Conservation (phyloP, 2,329 filamentous ascomycete species). For the Chrysoporthe austroafricana region DNA sequence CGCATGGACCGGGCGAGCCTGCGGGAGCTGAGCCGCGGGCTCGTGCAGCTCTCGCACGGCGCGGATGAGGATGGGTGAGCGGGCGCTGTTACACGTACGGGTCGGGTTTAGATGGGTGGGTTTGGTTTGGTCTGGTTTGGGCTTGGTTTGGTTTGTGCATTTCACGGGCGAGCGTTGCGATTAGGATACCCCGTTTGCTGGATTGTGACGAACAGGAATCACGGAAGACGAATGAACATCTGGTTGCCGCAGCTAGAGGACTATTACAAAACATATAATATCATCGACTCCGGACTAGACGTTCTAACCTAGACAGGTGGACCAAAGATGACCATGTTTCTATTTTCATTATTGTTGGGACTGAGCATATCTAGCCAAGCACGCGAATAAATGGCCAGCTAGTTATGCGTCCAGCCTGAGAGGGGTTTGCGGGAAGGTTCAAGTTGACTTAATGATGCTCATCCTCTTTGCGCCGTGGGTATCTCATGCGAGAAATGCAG, state of each 20-base stretch:
- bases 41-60: conserved; percentile 19
- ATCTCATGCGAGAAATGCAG: conserved; percentile 30
- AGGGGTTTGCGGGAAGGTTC: not conserved
- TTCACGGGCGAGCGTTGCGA: not conserved
- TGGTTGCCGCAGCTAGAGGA: not conserved
- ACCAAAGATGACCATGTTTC: not conserved
- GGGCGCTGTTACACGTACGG: no score
- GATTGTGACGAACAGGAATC: not conserved
- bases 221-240: not conserved
- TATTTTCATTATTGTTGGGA: not conserved
- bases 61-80: not conserved
- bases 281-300: not conserved
- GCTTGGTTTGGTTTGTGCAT: not conserved
- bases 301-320: not conserved
- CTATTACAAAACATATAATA: not conserved
- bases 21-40: conserved; percentile 24
- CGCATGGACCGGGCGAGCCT: conserved; percentile 25
- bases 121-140: not conserved
- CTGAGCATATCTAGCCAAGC: not conserved
- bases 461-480: conserved; percentile 24
- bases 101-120: not conserved
- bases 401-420: not conserved
- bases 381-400: not conserved
- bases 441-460: not conserved
- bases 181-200: not conserved